A percentile compares a stretch with the other conserved stretches of the same genome.
phyloP scores from a whole-genome alignment of 768 basidiomycete genomes.

The Podaxis mareebaensis region DNA sequence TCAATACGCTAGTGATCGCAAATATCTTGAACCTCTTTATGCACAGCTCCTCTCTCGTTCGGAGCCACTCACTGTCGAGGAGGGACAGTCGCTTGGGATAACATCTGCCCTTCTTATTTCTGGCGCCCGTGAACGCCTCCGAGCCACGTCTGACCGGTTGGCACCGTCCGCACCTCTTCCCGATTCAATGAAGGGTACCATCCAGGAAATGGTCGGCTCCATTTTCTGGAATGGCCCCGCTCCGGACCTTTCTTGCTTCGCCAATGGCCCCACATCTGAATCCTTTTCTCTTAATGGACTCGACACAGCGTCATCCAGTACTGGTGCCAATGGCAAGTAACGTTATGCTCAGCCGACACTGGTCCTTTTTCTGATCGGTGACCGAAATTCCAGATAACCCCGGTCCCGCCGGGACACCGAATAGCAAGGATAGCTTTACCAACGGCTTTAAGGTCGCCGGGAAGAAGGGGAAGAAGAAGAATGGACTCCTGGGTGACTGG shows the following conservation, averaged over 20 bases:
- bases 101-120: conserved; percentile 51
- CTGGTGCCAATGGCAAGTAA: too few relatives aligned
- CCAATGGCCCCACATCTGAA: not conserved
- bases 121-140: conserved; percentile 48
- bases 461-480: too few relatives aligned
- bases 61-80: conserved; percentile 52
- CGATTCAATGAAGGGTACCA: conserved; percentile 17
- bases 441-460: too few relatives aligned
- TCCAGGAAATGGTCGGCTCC: not conserved
- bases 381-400: too few relatives aligned
- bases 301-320: not conserved
- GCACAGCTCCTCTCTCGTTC: conserved; percentile 51
- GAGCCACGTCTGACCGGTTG: conserved; percentile 21
- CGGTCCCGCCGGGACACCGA: too few relatives aligned
- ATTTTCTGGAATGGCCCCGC: conserved; percentile 5
- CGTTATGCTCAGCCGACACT: too few relatives aligned
- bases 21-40: conserved; percentile 57
- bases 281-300: not conserved
- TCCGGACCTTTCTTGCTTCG: not conserved
- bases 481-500: too few relatives aligned
- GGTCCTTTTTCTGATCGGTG: too few relatives aligned
- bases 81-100: conserved; percentile 55
- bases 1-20: conserved; percentile 44
- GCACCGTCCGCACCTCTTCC: conserved; percentile 22
- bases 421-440: too few relatives aligned